A percentile compares a stretch with the other conserved stretches of the same genome.
phyloP scores from a whole-genome alignment of 768 basidiomycete species.

The Boletus reticuloceps region DNA sequence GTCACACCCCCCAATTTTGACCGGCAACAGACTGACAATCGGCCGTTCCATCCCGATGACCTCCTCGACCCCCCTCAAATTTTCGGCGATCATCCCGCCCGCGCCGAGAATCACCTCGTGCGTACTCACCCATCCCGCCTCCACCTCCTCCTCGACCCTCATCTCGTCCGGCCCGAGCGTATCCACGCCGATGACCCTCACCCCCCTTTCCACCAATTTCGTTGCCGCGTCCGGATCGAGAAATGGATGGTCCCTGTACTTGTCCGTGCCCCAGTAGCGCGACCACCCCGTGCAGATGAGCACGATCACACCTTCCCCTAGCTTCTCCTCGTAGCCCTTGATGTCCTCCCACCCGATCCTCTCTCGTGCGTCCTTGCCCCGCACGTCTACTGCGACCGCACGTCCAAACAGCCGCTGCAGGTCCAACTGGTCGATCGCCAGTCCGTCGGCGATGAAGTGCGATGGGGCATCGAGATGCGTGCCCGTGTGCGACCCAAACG shows the following conservation, averaged over 20 bases:
- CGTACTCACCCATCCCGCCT: conserved; percentile 22
- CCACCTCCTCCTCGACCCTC: background rate
- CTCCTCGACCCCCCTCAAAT: conserved; percentile 53
- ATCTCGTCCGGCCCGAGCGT: conserved; percentile 63
- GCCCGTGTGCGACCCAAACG: conserved; percentile 67
- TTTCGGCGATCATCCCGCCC: conserved; percentile 69
- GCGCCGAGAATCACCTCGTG: conserved; percentile 57
- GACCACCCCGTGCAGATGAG: conserved; percentile 70
- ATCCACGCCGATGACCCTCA: conserved; percentile 59
- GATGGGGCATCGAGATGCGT: conserved; percentile 77
- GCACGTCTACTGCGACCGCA: conserved; percentile 53
- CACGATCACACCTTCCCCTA: conserved; percentile 43
- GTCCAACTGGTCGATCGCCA: conserved; percentile 53
- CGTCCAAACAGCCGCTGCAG: conserved; percentile 50
- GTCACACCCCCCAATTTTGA: conserved; percentile 57
- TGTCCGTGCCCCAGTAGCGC: conserved; percentile 42
- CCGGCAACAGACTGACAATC: conserved; percentile 53
- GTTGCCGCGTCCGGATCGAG: conserved; percentile 50
- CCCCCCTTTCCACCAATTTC: conserved; percentile 47
- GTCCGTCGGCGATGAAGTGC: conserved; percentile 58
- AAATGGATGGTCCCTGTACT: conserved; percentile 60
- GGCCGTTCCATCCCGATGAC: conserved; percentile 36
- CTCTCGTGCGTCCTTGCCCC: conserved; percentile 40
- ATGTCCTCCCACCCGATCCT: conserved; percentile 56
- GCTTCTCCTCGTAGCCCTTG: conserved; percentile 32